Conservation (phyloP, 1,139 yeast genomes). For the Nadsonia starkeyi-henricii region DNA sequence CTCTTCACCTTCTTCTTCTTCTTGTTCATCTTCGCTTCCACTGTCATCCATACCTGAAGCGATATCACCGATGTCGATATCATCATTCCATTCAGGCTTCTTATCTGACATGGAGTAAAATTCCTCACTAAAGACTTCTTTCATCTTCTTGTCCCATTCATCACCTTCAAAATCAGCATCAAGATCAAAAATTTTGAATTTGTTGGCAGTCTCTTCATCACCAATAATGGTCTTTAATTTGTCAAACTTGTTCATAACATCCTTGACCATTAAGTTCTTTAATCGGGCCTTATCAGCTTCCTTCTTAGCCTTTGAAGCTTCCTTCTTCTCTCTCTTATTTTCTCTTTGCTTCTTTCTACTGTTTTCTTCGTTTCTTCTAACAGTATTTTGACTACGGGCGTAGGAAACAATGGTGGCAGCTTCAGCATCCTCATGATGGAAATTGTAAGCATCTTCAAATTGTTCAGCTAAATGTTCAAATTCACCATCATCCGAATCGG, state of each 20-base stretch:
- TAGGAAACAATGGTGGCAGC: conserved; percentile 89
- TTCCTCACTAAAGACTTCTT: conserved; percentile 72
- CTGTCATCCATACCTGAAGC: conserved; percentile 11
- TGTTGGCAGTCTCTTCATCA: conserved; percentile 52
- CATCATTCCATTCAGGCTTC: conserved; percentile 41
- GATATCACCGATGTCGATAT: conserved; percentile 22
- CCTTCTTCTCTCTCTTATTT: conserved; percentile 35
- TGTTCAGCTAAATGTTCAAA: conserved; percentile 86
- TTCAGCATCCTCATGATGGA: conserved; percentile 85
- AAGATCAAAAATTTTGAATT: conserved; percentile 59
- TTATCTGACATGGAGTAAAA: conserved; percentile 43
- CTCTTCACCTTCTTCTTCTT: conserved; percentile 18
- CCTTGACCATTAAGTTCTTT: conserved; percentile 61
- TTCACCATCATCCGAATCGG: conserved; percentile 53
- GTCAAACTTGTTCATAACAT: conserved; percentile 61
- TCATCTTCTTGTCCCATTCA: conserved; percentile 85
- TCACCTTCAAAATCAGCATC: conserved; percentile 83
- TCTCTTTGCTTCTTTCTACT: conserved; percentile 77
- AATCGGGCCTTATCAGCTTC: conserved; percentile 55
- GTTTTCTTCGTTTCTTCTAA: conserved; percentile 66
- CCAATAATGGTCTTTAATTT: conserved; percentile 78
- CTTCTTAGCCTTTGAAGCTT: conserved; percentile 30
- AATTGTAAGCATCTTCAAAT: conserved; percentile 86
- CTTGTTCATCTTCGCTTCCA: conserved; percentile 18
- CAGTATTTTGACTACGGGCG: conserved; percentile 89